Percentiles rank a stretch among this genome's conserved stretches.
Conservation (phyloP, 768 basidiomycete genomes). For the Mrakia hoshinonis region DNA sequence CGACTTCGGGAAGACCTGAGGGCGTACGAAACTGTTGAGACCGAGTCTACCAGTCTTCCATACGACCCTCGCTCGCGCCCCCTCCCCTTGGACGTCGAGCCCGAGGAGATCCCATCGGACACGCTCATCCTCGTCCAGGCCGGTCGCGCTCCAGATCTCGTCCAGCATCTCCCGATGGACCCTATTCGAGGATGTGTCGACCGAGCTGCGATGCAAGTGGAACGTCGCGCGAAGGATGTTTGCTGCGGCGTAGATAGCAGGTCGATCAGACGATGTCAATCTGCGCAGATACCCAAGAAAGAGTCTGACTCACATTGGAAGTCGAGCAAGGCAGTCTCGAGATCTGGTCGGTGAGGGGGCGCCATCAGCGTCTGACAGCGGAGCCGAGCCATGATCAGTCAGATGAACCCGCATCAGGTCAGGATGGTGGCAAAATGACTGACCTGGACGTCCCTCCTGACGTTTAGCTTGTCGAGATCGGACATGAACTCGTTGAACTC, state of each 20-base stretch:
- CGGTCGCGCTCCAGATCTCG: conserved; percentile 60
- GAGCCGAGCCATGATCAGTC: conserved; percentile 16
- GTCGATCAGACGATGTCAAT: too few relatives aligned
- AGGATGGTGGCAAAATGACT: conserved; percentile 65
- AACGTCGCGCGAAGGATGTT: conserved; percentile 71
- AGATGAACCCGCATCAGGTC: neutral
- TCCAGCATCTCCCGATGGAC: conserved; percentile 46
- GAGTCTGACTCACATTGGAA: conserved; percentile 48
- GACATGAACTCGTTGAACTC: conserved; percentile 67
- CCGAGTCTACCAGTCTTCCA: conserved; percentile 68
- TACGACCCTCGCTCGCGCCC: conserved; percentile 56
- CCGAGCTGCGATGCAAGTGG: conserved; percentile 67
- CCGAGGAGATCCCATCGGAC: conserved; percentile 69
- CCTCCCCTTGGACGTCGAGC: conserved; percentile 45
- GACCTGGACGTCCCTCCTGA: conserved; percentile 45
- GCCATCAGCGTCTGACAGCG: conserved; percentile 65
- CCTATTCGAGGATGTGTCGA: conserved; percentile 48
- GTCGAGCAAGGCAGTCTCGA: conserved; percentile 73
- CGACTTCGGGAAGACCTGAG: neutral
- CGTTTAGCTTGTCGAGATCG: conserved; percentile 65
- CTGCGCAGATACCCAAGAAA: neutral
- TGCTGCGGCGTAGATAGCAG: conserved; percentile 39
- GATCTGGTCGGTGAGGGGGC: conserved; percentile 67
- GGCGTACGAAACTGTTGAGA: conserved; percentile 64
- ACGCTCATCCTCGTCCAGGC: conserved; percentile 45